A percentile compares a stretch with the other conserved stretches of the same genome.
These are phyloP conservation scores for Mortierella alpina DNA, from an alignment of 192 early-diverging fungal species.

Conservation along the genomic window DNA sequence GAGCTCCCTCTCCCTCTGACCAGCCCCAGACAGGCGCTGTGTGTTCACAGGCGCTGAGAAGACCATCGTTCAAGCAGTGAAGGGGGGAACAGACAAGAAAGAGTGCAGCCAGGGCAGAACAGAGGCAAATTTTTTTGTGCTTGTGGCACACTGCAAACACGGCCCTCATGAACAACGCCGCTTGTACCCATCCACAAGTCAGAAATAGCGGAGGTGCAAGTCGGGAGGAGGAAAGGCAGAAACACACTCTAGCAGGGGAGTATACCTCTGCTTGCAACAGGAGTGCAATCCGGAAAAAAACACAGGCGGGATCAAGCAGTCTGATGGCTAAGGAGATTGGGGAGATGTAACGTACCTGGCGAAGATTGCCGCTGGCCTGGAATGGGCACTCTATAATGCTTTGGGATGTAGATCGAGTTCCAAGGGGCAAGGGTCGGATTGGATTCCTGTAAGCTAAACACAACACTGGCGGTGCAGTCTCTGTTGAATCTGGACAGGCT, in stretches of 20 bases:
- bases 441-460: slow-evolving; percentile 30
- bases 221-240: not conserved
- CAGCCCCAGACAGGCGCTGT: too few species aligned
- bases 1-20: too few species aligned
- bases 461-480: slow-evolving; percentile 36
- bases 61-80: too few species aligned
- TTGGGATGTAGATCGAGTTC: slow-evolving; percentile 56
- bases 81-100: too few species aligned
- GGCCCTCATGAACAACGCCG: too few species aligned
- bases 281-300: not conserved
- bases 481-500: slow-evolving; percentile 35
- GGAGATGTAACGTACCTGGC: slow-evolving; percentile 27
- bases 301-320: not conserved
- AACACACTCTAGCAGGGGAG: not conserved
- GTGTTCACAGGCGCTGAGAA: too few species aligned
- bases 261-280: not conserved
- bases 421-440: slow-evolving; percentile 39
- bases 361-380: slow-evolving; percentile 48
- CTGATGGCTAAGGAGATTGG: not conserved
- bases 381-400: slow-evolving; percentile 42
- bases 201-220: not conserved
- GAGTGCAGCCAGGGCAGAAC: too few species aligned
- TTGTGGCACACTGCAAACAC: too few species aligned
- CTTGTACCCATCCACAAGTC: not conserved
- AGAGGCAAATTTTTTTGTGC: too few species aligned